Conservation (phyloP, 495 filamentous ascomycete species). For the Daldinia bambusicola region DNA sequence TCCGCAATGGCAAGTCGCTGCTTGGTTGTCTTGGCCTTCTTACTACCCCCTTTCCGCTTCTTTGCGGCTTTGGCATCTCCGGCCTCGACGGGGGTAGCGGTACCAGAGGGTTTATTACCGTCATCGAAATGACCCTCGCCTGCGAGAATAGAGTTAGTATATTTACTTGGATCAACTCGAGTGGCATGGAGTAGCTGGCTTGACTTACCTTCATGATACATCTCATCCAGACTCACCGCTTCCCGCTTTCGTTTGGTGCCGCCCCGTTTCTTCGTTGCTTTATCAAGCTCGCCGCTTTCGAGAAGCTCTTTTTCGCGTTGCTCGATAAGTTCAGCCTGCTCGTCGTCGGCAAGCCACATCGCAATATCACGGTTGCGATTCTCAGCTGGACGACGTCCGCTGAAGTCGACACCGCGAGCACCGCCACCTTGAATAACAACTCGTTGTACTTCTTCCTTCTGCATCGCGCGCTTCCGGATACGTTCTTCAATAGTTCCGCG, state of each 20-base stretch:
- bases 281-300: conserved; percentile 67
- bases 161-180: background rate
- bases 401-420: conserved; percentile 85
- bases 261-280: conserved; percentile 73
- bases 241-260: conserved; percentile 59
- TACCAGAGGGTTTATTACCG: conserved; percentile 79
- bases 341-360: conserved; percentile 95
- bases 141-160: conserved; percentile 52
- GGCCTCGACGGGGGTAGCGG: conserved; percentile 78
- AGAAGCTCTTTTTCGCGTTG: conserved; percentile 85
- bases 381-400: conserved; percentile 81
- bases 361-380: conserved; percentile 96
- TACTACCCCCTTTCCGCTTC: conserved; percentile 68
- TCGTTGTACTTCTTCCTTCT: conserved; percentile 99
- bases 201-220: conserved; percentile 95
- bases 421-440: conserved; percentile 96
- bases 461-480: conserved; percentile 94
- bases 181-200: background rate
- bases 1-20: conserved; percentile 89
- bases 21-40: conserved; percentile 92
- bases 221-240: conserved; percentile 84
- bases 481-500: conserved; percentile 98
- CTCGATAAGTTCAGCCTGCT: conserved; percentile 91
- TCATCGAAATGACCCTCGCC: conserved; percentile 96
- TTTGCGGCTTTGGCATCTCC: conserved; percentile 60